Conservation (phyloP, 805 yeast species). For the Scheffersomyces coipomensis region DNA sequence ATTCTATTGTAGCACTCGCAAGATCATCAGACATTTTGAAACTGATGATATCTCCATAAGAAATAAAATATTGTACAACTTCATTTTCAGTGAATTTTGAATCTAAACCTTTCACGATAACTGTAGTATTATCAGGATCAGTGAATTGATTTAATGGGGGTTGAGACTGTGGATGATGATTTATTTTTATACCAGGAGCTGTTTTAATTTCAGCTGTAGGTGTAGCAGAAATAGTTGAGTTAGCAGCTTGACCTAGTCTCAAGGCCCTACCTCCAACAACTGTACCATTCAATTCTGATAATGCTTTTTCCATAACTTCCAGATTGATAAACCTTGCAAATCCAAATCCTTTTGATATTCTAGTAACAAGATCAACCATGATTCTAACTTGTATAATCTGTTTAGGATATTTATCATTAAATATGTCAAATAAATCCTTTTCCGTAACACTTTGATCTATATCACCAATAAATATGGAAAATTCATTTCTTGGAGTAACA, state of each 20-base stretch:
- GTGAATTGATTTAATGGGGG: constrained; percentile 64
- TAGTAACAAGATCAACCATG: constrained; percentile 71
- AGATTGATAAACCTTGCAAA: constrained; percentile 75
- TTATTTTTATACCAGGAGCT: constrained; percentile 12
- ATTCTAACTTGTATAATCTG: constrained; percentile 69
- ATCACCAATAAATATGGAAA: constrained; percentile 84
- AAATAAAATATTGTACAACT: constrained; percentile 54
- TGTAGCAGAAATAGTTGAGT: constrained; percentile 5
- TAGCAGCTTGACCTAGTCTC: constrained; percentile 55
- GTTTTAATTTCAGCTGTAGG: constrained; percentile 4
- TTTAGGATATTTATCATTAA: constrained; percentile 69
- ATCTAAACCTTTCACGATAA: constrained; percentile 66
- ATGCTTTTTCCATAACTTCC: constrained; percentile 68
- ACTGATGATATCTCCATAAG: constrained; percentile 54
- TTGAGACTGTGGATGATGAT: constrained; percentile 41
- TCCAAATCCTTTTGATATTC: constrained; percentile 80
- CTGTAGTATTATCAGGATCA: constrained; percentile 80
- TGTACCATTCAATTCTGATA: constrained; percentile 79
- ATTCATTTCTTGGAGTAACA: constrained; percentile 12
- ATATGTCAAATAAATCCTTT: constrained; percentile 57
- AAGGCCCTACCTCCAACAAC: constrained; percentile 72
- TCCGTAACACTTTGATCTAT: constrained; percentile 74
- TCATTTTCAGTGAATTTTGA: constrained; percentile 60
- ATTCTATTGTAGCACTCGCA: constrained; percentile 24
- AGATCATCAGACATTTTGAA: constrained; percentile 19